Evolutionary conservation across 768 basidiomycete species (phyloP), one percentile per base, ranked within the genome.

Genomic region (Lactifluus volemus): DNA sequence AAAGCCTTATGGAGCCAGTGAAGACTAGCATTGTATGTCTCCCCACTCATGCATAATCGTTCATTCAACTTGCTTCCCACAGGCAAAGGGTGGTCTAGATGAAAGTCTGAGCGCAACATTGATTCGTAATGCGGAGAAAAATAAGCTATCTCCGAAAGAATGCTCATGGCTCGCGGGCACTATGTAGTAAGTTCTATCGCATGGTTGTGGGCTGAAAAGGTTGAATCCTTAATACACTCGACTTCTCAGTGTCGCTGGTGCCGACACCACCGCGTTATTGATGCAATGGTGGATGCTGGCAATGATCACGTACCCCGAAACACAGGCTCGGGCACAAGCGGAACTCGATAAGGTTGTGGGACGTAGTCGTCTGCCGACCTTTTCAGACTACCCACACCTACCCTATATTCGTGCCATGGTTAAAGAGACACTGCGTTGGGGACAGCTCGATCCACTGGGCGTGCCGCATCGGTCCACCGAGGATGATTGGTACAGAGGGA

Each of bases 401-500:
- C 60, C 52, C 19, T 59, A 59, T 30, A 44, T 59, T 15, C 52
- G 52, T 14, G 52, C 52, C 6, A 53, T 49, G 41, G 48, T 61
- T 2, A 55, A 47, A 34, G 60, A 61, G 11, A 2, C 6, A 4
- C 11, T 58, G 2, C 60, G 55, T 25, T 61, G 55, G 60, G 2
- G 39, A 4, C 3, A 30, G 3, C 2, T 39, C 5, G 11, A 8
- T 14, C 54, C 52, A 6, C 11, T 49, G 1, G 42, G 32, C 12
- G 0, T 44, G 17, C 49, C 38, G 5, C 60, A 61, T 25, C 32
- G 4, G 15, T n/a, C 49, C 21, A 38, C 32, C 0, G 49, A 58
- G 34, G 55, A 61, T 14, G 60, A 58, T 21, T 61, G 60, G 60
- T 58, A 61, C 8, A 30, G 58, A 38, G 60, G 55, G 11, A 51